These are phyloP conservation scores for Heterobasidion parviporum DNA, from an alignment of 1,284 basidiomycete species.

Conservation along the genomic window DNA sequence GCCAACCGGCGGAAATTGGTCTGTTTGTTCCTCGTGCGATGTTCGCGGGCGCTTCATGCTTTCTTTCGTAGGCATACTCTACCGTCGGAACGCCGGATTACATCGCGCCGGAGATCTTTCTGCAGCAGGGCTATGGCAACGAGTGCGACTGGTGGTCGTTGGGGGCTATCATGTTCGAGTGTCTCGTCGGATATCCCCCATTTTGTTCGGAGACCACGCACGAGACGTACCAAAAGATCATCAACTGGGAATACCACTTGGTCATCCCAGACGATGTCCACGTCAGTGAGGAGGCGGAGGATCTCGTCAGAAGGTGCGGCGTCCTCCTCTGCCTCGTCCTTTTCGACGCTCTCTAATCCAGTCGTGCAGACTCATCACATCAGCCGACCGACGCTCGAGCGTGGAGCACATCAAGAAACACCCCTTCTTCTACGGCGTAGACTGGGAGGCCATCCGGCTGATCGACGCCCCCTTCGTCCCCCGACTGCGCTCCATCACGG, in stretches of 20 bases:
- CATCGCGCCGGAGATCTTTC: constrained; percentile 97
- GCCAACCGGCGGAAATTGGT: constrained; percentile 94
- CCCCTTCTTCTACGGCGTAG: constrained; percentile 95
- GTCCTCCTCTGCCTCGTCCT: not conserved
- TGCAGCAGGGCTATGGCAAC: constrained; percentile 96
- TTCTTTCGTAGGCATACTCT: constrained; percentile 72
- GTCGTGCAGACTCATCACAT: constrained; percentile 72
- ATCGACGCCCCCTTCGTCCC: constrained; percentile 97
- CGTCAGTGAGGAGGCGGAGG: constrained; percentile 87
- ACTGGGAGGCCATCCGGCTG: constrained; percentile 85
- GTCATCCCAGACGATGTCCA: constrained; percentile 96
- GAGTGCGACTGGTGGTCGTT: constrained; percentile 99
- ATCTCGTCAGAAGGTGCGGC: constrained; percentile 74
- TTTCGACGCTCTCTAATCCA: not conserved
- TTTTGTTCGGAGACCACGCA: constrained; percentile 98
- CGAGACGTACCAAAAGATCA: constrained; percentile 98
- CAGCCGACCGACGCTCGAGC: constrained; percentile 70
- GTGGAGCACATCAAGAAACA: constrained; percentile 91
- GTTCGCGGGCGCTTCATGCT: not conserved
- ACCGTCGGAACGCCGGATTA: constrained; percentile 99
- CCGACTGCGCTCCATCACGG: constrained; percentile 85
- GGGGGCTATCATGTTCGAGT: constrained; percentile 98
- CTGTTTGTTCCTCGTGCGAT: constrained; percentile 19
- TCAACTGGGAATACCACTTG: constrained; percentile 89
- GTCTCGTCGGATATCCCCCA: constrained; percentile 93